phyloP scores from a whole-genome alignment of 345 rosid genomes.

The Sonneratia caseolaris region DNA sequence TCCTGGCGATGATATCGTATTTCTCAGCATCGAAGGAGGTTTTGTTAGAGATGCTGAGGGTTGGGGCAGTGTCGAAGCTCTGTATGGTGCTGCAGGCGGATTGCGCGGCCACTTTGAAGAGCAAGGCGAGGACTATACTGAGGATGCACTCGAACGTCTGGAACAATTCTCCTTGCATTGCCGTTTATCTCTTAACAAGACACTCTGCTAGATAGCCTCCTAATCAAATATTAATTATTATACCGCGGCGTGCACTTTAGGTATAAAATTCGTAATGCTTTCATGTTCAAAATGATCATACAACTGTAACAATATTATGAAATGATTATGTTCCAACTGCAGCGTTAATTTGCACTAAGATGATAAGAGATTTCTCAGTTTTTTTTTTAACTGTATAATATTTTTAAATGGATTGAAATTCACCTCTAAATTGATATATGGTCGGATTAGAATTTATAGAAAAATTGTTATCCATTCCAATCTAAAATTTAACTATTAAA shows the following conservation, averaged over 20 bases:
- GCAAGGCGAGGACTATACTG: slow-evolving; percentile 34
- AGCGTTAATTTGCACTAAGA: too few relatives aligned
- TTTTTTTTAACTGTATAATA: too few relatives aligned
- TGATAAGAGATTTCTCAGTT: too few relatives aligned
- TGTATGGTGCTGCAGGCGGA: slow-evolving; percentile 57
- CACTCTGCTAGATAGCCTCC: slow-evolving; percentile 10
- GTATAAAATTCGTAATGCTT: too few relatives aligned
- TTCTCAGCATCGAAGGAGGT: slow-evolving; percentile 23
- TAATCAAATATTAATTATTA: not conserved
- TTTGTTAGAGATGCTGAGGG: slow-evolving; percentile 44
- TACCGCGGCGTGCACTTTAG: not conserved
- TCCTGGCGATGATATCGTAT: slow-evolving; percentile 25
- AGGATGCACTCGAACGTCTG: slow-evolving; percentile 34
- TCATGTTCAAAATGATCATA: too few relatives aligned
- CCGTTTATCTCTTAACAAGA: slow-evolving; percentile 36
- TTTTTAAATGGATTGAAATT: too few relatives aligned
- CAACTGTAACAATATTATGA: too few relatives aligned
- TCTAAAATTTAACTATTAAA: too few relatives aligned
- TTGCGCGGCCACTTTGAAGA: slow-evolving; percentile 28
- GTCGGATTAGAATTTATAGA: too few relatives aligned
- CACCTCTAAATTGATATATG: too few relatives aligned
- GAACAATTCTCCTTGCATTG: slow-evolving; percentile 59
- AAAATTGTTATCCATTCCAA: too few relatives aligned
- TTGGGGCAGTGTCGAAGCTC: slow-evolving; percentile 50
- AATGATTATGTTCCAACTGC: too few relatives aligned